Evolutionary conservation across 768 basidiomycete species (phyloP), one percentile per base, ranked within the genome.

Genomic region (Clitopilus hobsonii): DNA sequence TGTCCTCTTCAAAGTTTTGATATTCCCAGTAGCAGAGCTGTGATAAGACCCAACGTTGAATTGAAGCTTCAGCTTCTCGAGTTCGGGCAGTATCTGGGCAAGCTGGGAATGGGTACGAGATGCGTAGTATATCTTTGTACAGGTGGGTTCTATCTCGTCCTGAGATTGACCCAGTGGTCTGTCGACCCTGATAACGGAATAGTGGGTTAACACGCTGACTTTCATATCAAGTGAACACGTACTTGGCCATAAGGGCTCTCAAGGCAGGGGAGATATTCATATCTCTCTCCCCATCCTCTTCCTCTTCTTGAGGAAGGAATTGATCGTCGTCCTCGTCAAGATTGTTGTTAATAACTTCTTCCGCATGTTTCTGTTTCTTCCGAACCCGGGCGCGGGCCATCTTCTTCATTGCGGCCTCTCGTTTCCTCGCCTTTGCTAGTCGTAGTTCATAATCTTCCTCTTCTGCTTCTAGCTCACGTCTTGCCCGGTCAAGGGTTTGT

Each of bases 91-190:
- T 3, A 98, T 79, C 67, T 99, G 96, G 1, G 94, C 79, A 3
- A 99, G 81, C 64, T 99, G 96, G 1, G 95, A 95, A 70, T 99
- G 96, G 0, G 96, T 99, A 27, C 96, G 79, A 0, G 97, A 98
- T 0, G 95, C 90, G 64, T 95, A 97, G 68, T 85, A 97, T 57
- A 98, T 87, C 76, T 93, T 90, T 30, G 83, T 88, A 63, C 88
- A 89, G 3, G 79, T 77, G 14, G 78, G 77, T 55, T 85, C 85
- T 45, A 73, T 72, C 53, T 69, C 71, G 13, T 64, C 65, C 22
- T 69, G 62, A 48, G 23, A 56, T 41, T 28, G 57, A 14, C 55
- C 61, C 49, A 69, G 63, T 25, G 60, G 58, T 59, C 69, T 72
- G 54, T 76, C 73, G 14, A 73, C 64, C 57, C 70, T 74, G 47